These are phyloP conservation scores for Entomortierella chlamydospora DNA, from an alignment of 192 early-diverging fungal genomes.

Conservation along the genomic window DNA sequence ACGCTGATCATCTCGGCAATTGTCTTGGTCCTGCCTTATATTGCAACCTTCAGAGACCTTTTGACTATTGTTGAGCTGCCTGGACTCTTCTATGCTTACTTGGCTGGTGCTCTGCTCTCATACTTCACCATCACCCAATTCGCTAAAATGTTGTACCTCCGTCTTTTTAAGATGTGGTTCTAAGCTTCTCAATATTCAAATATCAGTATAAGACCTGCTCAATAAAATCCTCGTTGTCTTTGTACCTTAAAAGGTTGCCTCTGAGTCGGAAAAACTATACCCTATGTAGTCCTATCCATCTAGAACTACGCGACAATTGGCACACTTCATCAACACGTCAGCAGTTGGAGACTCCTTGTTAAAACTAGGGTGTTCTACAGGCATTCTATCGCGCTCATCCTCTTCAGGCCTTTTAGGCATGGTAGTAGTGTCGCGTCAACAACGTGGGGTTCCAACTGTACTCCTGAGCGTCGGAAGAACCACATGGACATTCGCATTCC, in stretches of 20 bases:
- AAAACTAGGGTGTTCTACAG: too few relatives aligned
- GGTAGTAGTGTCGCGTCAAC: too few relatives aligned
- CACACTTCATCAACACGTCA: too few relatives aligned
- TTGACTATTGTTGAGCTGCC: slow-evolving; percentile 51
- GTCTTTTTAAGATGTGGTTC: slow-evolving; percentile 56
- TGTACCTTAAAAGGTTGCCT: slow-evolving; percentile 62
- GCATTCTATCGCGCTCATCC: too few relatives aligned
- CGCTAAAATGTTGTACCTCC: slow-evolving; percentile 56
- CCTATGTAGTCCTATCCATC: too few relatives aligned
- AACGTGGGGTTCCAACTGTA: too few relatives aligned
- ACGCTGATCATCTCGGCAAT: slow-evolving; percentile 29
- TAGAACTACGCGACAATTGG: too few relatives aligned
- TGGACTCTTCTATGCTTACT: slow-evolving; percentile 38
- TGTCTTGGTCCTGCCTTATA: slow-evolving; percentile 48
- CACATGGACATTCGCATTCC: too few relatives aligned
- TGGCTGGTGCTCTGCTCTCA: slow-evolving; percentile 27
- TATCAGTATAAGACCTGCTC: slow-evolving; percentile 60
- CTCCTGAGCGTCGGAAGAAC: too few relatives aligned
- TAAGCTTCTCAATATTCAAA: slow-evolving; percentile 13
- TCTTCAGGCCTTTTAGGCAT: too few relatives aligned
- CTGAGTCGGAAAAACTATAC: too few relatives aligned
- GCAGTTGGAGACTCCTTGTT: too few relatives aligned
- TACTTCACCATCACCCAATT: slow-evolving; percentile 58
- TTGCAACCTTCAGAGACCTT: slow-evolving; percentile 22
- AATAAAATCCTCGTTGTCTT: slow-evolving; percentile 56